Base-by-base conservation (phyloP, 164 flowering plant genomes). In the Tetracentron sinense region DNA sequence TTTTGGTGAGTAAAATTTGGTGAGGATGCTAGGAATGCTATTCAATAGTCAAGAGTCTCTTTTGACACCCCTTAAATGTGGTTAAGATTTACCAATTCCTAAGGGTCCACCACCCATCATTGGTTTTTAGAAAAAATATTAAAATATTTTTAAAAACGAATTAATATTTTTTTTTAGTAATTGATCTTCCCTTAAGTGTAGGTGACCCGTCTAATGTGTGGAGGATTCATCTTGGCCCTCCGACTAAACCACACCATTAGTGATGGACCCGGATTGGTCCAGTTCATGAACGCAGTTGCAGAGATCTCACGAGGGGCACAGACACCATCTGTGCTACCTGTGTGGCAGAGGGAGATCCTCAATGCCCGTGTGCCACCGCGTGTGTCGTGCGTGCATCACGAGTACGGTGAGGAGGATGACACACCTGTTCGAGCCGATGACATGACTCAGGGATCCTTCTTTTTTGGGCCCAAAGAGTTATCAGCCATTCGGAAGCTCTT, bases 141-240 rank as follows among this genome's bases (percentile, higher is more conserved):
- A n/a, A n/a, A n/a, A n/a, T n/a, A n/a, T n/a, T n/a, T n/a, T n/a
- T n/a, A n/a, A n/a, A n/a, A n/a, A n/a, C n/a, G n/a, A n/a, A n/a
- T n/a, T n/a, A n/a, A n/a, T n/a, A n/a, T n/a, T n/a, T n/a, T n/a
- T n/a, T n/a, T n/a, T n/a, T n/a, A n/a, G n/a, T n/a, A n/a, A n/a
- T n/a, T n/a, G n/a, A n/a, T n/a, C n/a, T n/a, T n/a, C n/a, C n/a
- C n/a, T n/a, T n/a, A n/a, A n/a, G n/a, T n/a, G n/a, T n/a, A 85
- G 92, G 92, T 84, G 42, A 86, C 89, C 8, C 74, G 79, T 6
- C 57, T 80, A 15, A 42, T 16, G 10, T 81, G 81, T 31, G 84
- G 84, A 2, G 84, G 84, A 0, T 73, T 75, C 65, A 58, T 67
- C 25, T 59, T 75, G 0, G 77, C 68, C 7, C 28, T 74, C 16